Evolutionary conservation across 768 basidiomycete species (phyloP), one percentile per base, ranked within the genome.

Genomic region (Tylopilus felleus): DNA sequence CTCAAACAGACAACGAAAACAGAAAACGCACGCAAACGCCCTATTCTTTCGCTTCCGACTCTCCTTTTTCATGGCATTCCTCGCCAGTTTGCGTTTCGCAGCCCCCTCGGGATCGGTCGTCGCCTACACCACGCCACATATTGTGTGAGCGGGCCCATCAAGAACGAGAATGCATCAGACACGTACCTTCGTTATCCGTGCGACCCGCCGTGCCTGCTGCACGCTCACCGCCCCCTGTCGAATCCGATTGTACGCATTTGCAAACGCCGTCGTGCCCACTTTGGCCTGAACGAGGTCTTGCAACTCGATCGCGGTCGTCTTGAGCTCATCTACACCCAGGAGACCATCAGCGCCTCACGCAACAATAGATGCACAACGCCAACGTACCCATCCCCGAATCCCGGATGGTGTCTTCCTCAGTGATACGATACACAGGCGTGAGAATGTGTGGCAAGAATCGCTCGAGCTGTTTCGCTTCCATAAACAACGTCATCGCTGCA

Each of bases 251-350:
- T 97, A 97, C 0, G 80, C 79, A 12, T 70, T 69, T 1, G 93
- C 82, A 70, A 97, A 98, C 60, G 80, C 83, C 8, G 88, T 88
- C n/a, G 84, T 82, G 31, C 95, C 94, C 41, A 98, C 86, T 78
- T 92, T 93, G 43, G 72, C 69, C 67, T 94, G 95, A 4, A 99
- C 73, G 7, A 98, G 80, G 52, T 94, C 93, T 57, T 91, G 88
- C 22, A 98, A 74, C 70, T 99, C 95, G 12, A 79, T 74, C 2
- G 90, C 86, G 0, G 91, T 77, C 1, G 81, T 82, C 68, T 92
- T 90, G 19, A 98, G 74, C 47, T 95, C 93, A 39, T 88, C 96
- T 96, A 47, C 8, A 13, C 16, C 7, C 35, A n/a, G 1, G 13
- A 10, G 12, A n/a, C n/a, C n/a, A n/a, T 60, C 35, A 60, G 23